These are phyloP conservation scores for Fusarium temperatum DNA, from an alignment of 2,329 filamentous ascomycete genomes.

Conservation along the genomic window DNA sequence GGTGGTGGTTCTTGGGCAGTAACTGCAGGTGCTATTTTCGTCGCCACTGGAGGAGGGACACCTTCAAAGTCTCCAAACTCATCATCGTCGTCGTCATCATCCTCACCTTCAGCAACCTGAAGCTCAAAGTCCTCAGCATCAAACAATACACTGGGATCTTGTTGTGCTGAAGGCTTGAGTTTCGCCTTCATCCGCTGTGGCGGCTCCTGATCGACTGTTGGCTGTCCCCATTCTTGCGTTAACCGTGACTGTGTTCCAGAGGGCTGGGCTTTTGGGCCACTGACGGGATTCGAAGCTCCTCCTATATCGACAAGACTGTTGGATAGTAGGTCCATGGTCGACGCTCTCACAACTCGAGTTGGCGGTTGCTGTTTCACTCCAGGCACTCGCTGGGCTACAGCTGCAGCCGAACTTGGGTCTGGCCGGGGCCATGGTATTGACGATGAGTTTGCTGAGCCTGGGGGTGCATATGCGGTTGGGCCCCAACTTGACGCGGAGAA, in stretches of 20 bases:
- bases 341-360: constrained; percentile 52
- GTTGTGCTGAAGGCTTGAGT: constrained; percentile 33
- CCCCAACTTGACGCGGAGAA: constrained; percentile 25
- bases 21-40: constrained; percentile 12
- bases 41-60: constrained; percentile 39
- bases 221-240: constrained; percentile 15
- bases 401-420: constrained; percentile 4
- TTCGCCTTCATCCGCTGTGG: constrained; percentile 34
- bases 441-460: constrained; percentile 18
- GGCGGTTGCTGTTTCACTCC: constrained; percentile 14
- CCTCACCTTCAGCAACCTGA: constrained; percentile 51
- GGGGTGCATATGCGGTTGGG: background rate
- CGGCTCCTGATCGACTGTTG: background rate
- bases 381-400: constrained; percentile 4
- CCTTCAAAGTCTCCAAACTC: constrained; percentile 69
- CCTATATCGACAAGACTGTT: constrained; percentile 60
- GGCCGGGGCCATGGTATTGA: constrained; percentile 32
- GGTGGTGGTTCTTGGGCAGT: constrained; percentile 27
- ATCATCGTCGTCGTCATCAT: constrained; percentile 57
- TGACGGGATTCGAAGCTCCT: background rate
- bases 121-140: constrained; percentile 68
- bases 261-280: constrained; percentile 3
- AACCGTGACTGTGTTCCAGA: constrained; percentile 10
- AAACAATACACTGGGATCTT: constrained; percentile 69
- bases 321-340: constrained; percentile 63